Evolutionary conservation across 1,284 basidiomycete genomes (phyloP).

Genomic region (Apiotrichum siamense): DNA sequence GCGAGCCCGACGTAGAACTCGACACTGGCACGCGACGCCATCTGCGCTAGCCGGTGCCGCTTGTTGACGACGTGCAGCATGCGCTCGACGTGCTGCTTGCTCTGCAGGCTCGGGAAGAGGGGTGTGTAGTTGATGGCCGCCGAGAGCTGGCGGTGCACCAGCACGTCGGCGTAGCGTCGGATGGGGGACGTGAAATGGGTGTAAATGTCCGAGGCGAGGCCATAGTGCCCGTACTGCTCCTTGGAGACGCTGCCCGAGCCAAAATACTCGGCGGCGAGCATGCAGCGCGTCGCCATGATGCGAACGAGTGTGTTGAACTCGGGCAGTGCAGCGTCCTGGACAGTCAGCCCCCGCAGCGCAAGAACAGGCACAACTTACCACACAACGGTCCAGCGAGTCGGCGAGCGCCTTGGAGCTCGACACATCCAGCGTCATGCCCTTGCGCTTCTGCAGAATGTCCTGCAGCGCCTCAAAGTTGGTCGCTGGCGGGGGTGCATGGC

Average conservation of each 20-base stretch:
- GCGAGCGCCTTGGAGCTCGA: slow-evolving; percentile 90
- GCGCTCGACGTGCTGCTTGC: slow-evolving; percentile 81
- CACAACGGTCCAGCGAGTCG: slow-evolving; percentile 76
- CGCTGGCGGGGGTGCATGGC: slow-evolving; percentile 87
- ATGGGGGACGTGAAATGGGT: slow-evolving; percentile 97
- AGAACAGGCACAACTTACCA: slow-evolving; percentile 54
- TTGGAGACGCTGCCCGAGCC: slow-evolving; percentile 87
- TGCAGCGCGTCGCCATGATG: slow-evolving; percentile 98
- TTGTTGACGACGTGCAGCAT: slow-evolving; percentile 80
- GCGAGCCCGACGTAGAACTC: slow-evolving; percentile 97
- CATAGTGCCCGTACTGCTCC: slow-evolving; percentile 94
- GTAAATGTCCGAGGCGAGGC: slow-evolving; percentile 91
- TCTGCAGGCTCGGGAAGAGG: slow-evolving; percentile 80
- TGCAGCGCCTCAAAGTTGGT: slow-evolving; percentile 95
- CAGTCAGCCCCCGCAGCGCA: not conserved
- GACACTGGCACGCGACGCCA: slow-evolving; percentile 89
- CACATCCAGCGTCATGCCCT: slow-evolving; percentile 79
- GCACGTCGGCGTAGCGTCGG: slow-evolving; percentile 88
- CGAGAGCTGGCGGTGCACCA: slow-evolving; percentile 88
- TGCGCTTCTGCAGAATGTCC: slow-evolving; percentile 83
- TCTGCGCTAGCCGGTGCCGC: slow-evolving; percentile 91
- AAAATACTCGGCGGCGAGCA: slow-evolving; percentile 98
- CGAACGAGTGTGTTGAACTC: slow-evolving; percentile 96
- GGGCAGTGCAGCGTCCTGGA: slow-evolving; percentile 69
- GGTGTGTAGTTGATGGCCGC: slow-evolving; percentile 81